Percentiles rank a stretch among this genome's conserved stretches.
Evolutionary conservation across 306 rosid species (phyloP).

Genomic region (Castanospermum australe): DNA sequence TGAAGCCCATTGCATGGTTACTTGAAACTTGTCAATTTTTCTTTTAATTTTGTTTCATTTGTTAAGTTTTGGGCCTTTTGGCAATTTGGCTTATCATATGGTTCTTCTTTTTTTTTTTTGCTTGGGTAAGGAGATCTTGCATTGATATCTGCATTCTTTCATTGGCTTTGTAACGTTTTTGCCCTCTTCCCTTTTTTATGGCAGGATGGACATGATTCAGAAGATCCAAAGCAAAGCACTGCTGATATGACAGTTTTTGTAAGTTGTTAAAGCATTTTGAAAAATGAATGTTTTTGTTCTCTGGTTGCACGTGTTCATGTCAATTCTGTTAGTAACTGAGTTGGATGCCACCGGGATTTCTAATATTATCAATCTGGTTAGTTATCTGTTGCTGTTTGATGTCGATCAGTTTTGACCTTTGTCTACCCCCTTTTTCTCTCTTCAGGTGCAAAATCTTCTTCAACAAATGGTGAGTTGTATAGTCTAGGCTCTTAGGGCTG

Average conservation of each 20-base stretch:
- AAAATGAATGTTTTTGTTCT: background rate
- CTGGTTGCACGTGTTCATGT: constrained; percentile 4
- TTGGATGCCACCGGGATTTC: background rate
- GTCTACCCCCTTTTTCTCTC: background rate
- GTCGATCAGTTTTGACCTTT: constrained; percentile 16
- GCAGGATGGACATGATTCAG: constrained; percentile 82
- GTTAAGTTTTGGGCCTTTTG: too few species aligned
- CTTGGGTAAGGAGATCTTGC: background rate
- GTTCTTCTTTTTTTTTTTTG: too few species aligned
- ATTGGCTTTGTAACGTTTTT: background rate
- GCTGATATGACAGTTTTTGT: constrained; percentile 98
- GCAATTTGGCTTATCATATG: background rate
- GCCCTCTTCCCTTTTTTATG: background rate
- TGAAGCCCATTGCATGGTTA: background rate
- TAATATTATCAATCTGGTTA: background rate
- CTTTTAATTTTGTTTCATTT: background rate
- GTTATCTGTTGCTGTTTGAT: constrained; percentile 4
- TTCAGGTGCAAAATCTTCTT: constrained; percentile 96
- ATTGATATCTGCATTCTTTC: background rate
- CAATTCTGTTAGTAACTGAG: background rate
- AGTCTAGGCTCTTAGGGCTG: constrained; percentile 10
- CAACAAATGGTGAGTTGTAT: constrained; percentile 91
- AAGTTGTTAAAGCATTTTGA: constrained; percentile 39
- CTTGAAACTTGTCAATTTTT: too few species aligned
- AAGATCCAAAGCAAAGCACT: constrained; percentile 81